phyloP scores from a whole-genome alignment of 495 filamentous ascomycete species.

The Bacidia rubella region DNA sequence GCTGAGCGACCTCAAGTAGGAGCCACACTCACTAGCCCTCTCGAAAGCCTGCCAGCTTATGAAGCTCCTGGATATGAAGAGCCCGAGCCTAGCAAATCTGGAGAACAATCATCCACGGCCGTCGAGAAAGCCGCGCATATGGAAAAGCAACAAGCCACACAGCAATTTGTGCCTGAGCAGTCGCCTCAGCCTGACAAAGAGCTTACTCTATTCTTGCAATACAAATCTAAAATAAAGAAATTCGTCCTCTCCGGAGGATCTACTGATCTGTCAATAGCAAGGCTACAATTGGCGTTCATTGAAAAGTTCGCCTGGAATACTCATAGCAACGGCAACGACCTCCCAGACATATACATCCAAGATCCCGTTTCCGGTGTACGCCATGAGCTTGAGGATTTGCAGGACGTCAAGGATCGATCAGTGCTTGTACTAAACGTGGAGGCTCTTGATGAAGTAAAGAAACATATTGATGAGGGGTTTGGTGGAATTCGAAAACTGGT shows the following conservation, averaged over 20 bases:
- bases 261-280: slow-evolving; percentile 67
- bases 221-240: slow-evolving; percentile 94
- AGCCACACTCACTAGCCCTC: slow-evolving; percentile 26
- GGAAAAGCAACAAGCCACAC: slow-evolving; percentile 23
- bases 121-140: slow-evolving; percentile 12
- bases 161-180: slow-evolving; percentile 51
- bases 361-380: slow-evolving; percentile 88
- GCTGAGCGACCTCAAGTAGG: slow-evolving; percentile 18
- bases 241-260: slow-evolving; percentile 77
- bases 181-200: slow-evolving; percentile 74
- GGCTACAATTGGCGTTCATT: slow-evolving; percentile 93
- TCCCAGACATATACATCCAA: slow-evolving; percentile 96
- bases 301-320: slow-evolving; percentile 99
- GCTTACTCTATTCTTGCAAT: slow-evolving; percentile 90
- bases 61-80: slow-evolving; percentile 1
- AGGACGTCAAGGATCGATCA: slow-evolving; percentile 88
- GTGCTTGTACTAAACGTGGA: slow-evolving; percentile 92
- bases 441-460: slow-evolving; percentile 89
- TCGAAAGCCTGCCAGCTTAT: slow-evolving; percentile 10
- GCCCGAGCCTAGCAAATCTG: slow-evolving; percentile 5
- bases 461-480: slow-evolving; percentile 86
- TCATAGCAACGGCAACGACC: slow-evolving; percentile 79
- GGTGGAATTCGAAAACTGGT: slow-evolving; percentile 67
- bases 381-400: slow-evolving; percentile 87
- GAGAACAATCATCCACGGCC: slow-evolving; percentile 14